Conservation (phyloP, 805 yeast species). For the Hanseniaspora occidentalis region DNA sequence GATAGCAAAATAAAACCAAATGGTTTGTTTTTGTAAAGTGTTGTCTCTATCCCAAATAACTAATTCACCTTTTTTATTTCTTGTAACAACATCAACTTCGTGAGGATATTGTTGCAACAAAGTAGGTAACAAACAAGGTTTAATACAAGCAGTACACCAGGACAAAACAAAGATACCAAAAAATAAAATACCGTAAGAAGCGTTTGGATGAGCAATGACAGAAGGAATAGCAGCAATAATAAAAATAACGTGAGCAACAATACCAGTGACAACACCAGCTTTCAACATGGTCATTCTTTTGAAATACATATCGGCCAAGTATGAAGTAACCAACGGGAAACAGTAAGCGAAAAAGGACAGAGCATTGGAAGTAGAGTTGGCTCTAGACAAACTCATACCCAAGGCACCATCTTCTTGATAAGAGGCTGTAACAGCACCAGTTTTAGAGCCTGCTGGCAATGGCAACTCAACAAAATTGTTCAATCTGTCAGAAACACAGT, state of each 20-base stretch:
- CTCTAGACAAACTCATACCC: constrained; percentile 45
- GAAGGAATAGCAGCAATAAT: constrained; percentile 58
- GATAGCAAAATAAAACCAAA: constrained; percentile 65
- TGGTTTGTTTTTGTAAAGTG: constrained; percentile 61
- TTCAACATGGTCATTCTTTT: constrained; percentile 64
- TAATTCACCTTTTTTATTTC: constrained; percentile 49
- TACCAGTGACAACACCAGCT: constrained; percentile 45
- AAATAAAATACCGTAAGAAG: constrained; percentile 51
- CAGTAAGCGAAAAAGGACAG: constrained; percentile 76
- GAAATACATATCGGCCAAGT: constrained; percentile 59
- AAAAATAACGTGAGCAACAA: constrained; percentile 48
- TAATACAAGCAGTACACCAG: constrained; percentile 71
- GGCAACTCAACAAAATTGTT: constrained; percentile 64
- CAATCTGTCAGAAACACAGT: constrained; percentile 66
- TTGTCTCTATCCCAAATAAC: constrained; percentile 60
- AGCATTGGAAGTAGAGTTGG: constrained; percentile 61
- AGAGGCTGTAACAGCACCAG: constrained; percentile 16
- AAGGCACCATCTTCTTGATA: constrained; percentile 37
- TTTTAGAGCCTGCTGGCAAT: constrained; percentile 27
- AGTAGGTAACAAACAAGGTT: constrained; percentile 50
- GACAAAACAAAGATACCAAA: constrained; percentile 40
- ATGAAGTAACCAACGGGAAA: constrained; percentile 69
- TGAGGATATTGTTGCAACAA: constrained; percentile 68
- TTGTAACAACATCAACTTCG: constrained; percentile 45
- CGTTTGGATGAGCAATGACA: constrained; percentile 32